These are phyloP conservation scores for Fusarium subtropicale DNA, from an alignment of 2,329 filamentous ascomycete species.

Conservation along the genomic window DNA sequence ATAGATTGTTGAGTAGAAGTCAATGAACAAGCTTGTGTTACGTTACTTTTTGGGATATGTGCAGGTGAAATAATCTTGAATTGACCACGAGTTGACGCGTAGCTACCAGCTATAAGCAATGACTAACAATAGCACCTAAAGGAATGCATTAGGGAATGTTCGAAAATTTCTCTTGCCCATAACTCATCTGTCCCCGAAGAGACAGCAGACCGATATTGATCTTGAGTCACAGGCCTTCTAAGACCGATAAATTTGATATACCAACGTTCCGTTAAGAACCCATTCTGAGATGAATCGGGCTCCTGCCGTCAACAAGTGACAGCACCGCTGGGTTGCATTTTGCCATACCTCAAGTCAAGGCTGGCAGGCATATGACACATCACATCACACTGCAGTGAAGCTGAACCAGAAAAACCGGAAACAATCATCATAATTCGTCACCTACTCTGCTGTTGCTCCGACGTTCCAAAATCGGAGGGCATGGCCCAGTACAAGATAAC, in stretches of 20 bases:
- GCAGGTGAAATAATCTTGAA: background rate
- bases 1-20: slow-evolving; percentile 14
- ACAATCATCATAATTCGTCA: slow-evolving; percentile 44
- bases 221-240: slow-evolving; percentile 55
- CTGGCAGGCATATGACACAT: slow-evolving; percentile 5
- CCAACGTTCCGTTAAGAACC: slow-evolving; percentile 88
- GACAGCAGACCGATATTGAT: slow-evolving; percentile 43
- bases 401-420: slow-evolving; percentile 29
- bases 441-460: slow-evolving; percentile 42
- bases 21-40: background rate
- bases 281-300: slow-evolving; percentile 74
- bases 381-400: slow-evolving; percentile 18
- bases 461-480: slow-evolving; percentile 26
- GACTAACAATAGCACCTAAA: background rate
- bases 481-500: slow-evolving; percentile 34
- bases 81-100: background rate
- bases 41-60: background rate
- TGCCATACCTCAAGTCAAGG: slow-evolving; percentile 13
- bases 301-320: slow-evolving; percentile 78
- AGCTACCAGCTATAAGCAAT: background rate
- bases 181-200: slow-evolving; percentile 49
- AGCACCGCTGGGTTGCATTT: slow-evolving; percentile 73
- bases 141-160: slow-evolving; percentile 47
- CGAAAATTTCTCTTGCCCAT: slow-evolving; percentile 58
- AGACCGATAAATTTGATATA: slow-evolving; percentile 61